These are phyloP conservation scores for Xylaria sp. DNA, from an alignment of 2,329 filamentous ascomycete genomes.

Conservation along the genomic window DNA sequence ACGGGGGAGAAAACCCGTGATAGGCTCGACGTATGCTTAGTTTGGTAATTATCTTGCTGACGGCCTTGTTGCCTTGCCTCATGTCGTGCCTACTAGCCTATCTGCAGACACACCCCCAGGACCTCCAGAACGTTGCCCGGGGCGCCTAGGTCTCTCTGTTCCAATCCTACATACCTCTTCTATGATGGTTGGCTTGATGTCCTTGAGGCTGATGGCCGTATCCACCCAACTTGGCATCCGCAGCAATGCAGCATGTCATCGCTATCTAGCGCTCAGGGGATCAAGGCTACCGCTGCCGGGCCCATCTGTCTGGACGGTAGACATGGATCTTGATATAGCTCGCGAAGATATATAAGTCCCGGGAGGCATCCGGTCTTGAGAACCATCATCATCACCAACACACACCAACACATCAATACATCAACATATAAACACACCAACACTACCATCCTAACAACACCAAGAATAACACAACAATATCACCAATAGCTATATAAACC, in stretches of 20 bases:
- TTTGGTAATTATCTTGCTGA: constrained; percentile 26
- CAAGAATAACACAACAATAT: constrained; percentile 21
- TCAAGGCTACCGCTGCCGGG: constrained; percentile 37
- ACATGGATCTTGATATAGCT: constrained; percentile 30
- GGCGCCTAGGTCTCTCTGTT: constrained; percentile 28
- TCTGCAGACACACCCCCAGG: constrained; percentile 21
- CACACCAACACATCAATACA: constrained; percentile 34
- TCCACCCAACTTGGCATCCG: constrained; percentile 31
- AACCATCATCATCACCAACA: constrained; percentile 32
- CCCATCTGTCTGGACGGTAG: constrained; percentile 21
- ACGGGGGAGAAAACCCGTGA: constrained; percentile 15
- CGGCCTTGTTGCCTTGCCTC: constrained; percentile 31
- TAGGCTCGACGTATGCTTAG: constrained; percentile 31
- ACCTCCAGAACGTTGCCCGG: constrained; percentile 18
- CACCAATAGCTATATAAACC: constrained; percentile 20
- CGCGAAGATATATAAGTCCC: constrained; percentile 37
- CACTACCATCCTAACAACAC: constrained; percentile 22
- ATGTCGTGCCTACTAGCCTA: constrained; percentile 8
- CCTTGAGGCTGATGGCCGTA: constrained; percentile 37
- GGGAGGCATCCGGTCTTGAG: constrained; percentile 31
- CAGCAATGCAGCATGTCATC: constrained; percentile 35
- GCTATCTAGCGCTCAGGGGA: constrained; percentile 18
- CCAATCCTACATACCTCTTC: constrained; percentile 24
- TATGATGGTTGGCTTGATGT: not conserved
- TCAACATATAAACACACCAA: constrained; percentile 7